These are phyloP conservation scores for Alternaria sp. DNA, from an alignment of 2,329 filamentous ascomycete genomes.

Conservation along the genomic window DNA sequence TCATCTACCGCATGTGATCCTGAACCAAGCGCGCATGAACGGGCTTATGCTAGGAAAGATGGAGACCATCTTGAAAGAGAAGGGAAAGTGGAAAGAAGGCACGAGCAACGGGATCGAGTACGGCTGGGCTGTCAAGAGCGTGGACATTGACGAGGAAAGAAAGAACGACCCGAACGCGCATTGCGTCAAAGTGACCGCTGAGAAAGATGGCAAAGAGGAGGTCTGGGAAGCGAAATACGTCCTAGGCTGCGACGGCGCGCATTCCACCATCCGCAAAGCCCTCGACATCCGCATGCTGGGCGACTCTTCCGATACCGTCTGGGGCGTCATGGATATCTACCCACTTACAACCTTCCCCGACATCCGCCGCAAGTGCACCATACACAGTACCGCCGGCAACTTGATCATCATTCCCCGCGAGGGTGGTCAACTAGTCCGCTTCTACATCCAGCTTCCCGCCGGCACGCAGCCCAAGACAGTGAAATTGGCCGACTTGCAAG, in stretches of 20 bases:
- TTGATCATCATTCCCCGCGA: slow-evolving; percentile 61
- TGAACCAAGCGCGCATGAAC: slow-evolving; percentile 76
- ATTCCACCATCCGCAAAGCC: slow-evolving; percentile 58
- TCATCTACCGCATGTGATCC: slow-evolving; percentile 69
- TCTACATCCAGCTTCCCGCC: slow-evolving; percentile 66
- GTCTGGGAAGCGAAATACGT: slow-evolving; percentile 49
- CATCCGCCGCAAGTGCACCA: slow-evolving; percentile 57
- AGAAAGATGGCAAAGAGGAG: slow-evolving; percentile 38
- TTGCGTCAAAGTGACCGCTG: slow-evolving; percentile 41
- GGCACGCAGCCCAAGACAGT: slow-evolving; percentile 60
- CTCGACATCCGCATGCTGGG: slow-evolving; percentile 65
- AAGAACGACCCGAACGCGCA: slow-evolving; percentile 39
- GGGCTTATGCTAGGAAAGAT: slow-evolving; percentile 62
- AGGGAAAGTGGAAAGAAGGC: slow-evolving; percentile 32
- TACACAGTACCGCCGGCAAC: slow-evolving; percentile 56
- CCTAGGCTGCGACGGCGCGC: slow-evolving; percentile 59
- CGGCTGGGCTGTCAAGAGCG: slow-evolving; percentile 57
- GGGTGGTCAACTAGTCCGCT: slow-evolving; percentile 62
- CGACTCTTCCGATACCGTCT: slow-evolving; percentile 63
- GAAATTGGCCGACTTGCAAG: slow-evolving; percentile 60
- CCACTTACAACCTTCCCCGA: slow-evolving; percentile 59
- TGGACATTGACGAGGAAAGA: slow-evolving; percentile 57
- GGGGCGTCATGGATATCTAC: slow-evolving; percentile 63
- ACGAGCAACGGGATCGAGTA: slow-evolving; percentile 59
- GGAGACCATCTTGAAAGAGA: slow-evolving; percentile 41